Evolutionary conservation across 805 yeast species (phyloP).

Genomic region (Starmerella bacillaris): DNA sequence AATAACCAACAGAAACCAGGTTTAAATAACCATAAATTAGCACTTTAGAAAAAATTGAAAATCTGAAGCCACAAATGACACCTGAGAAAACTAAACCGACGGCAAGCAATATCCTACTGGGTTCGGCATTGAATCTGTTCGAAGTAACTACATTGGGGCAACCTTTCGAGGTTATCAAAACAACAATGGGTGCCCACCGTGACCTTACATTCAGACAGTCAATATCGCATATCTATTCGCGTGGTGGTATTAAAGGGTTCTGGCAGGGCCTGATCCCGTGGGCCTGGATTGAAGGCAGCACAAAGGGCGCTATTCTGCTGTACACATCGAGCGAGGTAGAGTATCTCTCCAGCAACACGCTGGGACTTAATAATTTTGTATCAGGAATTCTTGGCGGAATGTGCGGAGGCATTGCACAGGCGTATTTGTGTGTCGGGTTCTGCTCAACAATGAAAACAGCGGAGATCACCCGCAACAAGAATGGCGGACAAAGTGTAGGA

Average conservation of each 20-base stretch:
- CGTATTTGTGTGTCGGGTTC: slow-evolving; percentile 89
- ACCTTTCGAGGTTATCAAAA: slow-evolving; percentile 87
- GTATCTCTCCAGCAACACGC: slow-evolving; percentile 38
- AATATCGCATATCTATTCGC: slow-evolving; percentile 60
- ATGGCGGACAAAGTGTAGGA: slow-evolving; percentile 54
- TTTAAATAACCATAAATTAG: no score
- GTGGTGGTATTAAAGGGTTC: slow-evolving; percentile 85
- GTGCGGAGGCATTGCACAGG: slow-evolving; percentile 90
- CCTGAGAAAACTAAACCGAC: slow-evolving; percentile 70
- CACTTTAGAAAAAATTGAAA: no score
- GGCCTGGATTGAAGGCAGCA: slow-evolving; percentile 99
- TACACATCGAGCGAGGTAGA: slow-evolving; percentile 90
- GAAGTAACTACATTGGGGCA: slow-evolving; percentile 93
- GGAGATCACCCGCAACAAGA: slow-evolving; percentile 78
- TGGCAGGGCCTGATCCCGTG: slow-evolving; percentile 97
- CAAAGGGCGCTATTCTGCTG: slow-evolving; percentile 89
- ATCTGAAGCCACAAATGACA: background rate
- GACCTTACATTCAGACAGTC: slow-evolving; percentile 49
- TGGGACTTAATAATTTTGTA: slow-evolving; percentile 49
- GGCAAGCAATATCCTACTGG: slow-evolving; percentile 75
- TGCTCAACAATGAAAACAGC: slow-evolving; percentile 99
- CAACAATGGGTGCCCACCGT: slow-evolving; percentile 97
- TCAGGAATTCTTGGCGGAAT: slow-evolving; percentile 94
- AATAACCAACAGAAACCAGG: no score
- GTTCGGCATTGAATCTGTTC: slow-evolving; percentile 81